Evolutionary conservation across 2,329 filamentous ascomycete species (phyloP), one percentile per base, ranked within the genome.

Genomic region (Monilinia laxa): DNA sequence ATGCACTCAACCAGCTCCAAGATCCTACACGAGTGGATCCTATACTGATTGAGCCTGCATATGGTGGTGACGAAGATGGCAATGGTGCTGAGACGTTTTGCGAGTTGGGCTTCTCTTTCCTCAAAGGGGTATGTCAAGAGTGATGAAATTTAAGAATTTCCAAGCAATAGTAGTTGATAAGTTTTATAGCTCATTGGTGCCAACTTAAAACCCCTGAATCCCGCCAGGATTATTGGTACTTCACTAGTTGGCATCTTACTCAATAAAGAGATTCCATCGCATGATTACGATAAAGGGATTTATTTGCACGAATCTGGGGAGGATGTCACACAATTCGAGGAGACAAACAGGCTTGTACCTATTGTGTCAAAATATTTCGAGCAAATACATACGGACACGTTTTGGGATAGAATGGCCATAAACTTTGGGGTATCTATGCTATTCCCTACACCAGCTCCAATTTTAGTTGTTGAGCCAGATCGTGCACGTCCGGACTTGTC

Each of bases 241-340:
- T 45, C 59, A 40, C 31, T 14, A 28, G 28, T 53, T n/a, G 4
- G 25, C 49, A 14, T 59, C 1, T 23, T 59, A 12, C 57, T 59
- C 20, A 59, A 20, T 23, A 49, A 59, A 59, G 57, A 59, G 20
- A 59, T 59, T 49, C 57, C 57, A 20, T 11, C 57, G 20, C 57
- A 42, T 35, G 47, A 35, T 7, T 62, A 62, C 23, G 59, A 40
- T 4, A 53, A 62, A 12, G 59, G 59, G n/a, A 40, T 62, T 14
- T 62, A 52, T 42, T 62, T 62, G 18, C 49, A 51, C 31, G 59
- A 62, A 40, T n/a, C 28, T 28, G 59, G 59, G 18, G 23, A 62
- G 31, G n/a, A 62, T 51, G 20, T 38, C 4, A 18, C 45, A 53
- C 45, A 62, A 20, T 28, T 20, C n/a, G 28, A 53, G 31, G 31